These are phyloP conservation scores for Diophrys sp. DNA, from an alignment of 73 alveolate genomes.

Conservation along the genomic window DNA sequence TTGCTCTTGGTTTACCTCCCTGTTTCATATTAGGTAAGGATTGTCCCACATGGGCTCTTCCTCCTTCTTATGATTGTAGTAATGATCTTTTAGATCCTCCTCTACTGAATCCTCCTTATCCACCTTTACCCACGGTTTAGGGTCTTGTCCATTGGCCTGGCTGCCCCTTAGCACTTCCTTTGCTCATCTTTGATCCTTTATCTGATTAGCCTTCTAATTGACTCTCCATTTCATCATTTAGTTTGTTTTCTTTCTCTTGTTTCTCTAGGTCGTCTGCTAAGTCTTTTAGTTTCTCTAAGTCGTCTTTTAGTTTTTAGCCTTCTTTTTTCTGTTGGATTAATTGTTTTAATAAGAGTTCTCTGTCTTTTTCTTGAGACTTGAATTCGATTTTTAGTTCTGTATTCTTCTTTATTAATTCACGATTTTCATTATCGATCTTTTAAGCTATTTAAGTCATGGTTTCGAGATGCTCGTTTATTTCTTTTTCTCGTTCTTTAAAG, in stretches of 20 bases:
- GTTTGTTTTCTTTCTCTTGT: conserved; percentile 3
- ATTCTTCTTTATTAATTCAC: conserved; percentile 59
- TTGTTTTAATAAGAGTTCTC: conserved; percentile 50
- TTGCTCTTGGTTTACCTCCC: not conserved
- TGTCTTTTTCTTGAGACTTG: conserved; percentile 65
- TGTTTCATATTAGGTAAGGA: not conserved
- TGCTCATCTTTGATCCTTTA: not conserved
- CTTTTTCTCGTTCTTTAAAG: conserved; percentile 61
- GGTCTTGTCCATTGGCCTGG: too few relatives aligned
- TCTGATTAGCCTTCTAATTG: not conserved
- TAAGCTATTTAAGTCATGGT: conserved; percentile 65
- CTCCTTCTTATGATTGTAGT: not conserved
- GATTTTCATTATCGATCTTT: conserved; percentile 60
- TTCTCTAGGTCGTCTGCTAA: conserved; percentile 20
- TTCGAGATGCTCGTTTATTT: conserved; percentile 61
- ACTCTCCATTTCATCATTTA: not conserved
- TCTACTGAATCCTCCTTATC: not conserved
- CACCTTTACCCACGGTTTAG: not conserved
- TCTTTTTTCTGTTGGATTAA: conserved; percentile 52
- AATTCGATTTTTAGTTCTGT: conserved; percentile 64
- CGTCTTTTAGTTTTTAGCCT: conserved; percentile 31
- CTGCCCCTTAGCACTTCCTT: too few relatives aligned
- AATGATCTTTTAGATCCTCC: not conserved
- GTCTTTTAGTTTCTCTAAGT: conserved; percentile 12
- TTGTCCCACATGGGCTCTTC: not conserved